Evolutionary conservation across 139 green algal species (phyloP), one percentile per base, ranked within the genome.

Genomic region (Chlamydomonas sp.): DNA sequence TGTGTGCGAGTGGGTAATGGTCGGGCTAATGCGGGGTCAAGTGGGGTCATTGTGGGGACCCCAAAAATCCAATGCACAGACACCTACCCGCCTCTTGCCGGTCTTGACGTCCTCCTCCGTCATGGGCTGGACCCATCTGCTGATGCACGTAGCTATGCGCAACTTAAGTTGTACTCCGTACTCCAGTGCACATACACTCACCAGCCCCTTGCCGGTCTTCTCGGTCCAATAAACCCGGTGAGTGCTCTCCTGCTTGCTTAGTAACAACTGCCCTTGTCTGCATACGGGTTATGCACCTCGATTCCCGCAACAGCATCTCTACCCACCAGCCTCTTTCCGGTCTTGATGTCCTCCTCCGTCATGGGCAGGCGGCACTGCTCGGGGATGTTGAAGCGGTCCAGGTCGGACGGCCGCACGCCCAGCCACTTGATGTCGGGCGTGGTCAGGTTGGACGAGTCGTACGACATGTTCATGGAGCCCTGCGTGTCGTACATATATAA

Each of bases 391-490:
- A 98, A 99, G 68, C 95, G 89, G 89, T 98, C 95, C 77, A 98
- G 90, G 90, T 98, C 96, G 5, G 93, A 97, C 58, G 97, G 97
- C 18, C 96, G 92, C 86, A 99, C 97, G 4, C 97, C 97, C 78
- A 99, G 94, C 97, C 97, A 99, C 89, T 97, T 96, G 90, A 97
- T 97, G 92, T 97, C 94, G 5, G 97, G 96, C 4, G 97, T 99
- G 62, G 97, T 99, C n/a, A 99, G 94, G 92, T 98, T 99, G 89
- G 88, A 93, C 80, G 88, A 95, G 87, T 95, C 90, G 77, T 93
- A 95, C n/a, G 89, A 92, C 92, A 95, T 95, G 87, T 93, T 93
- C 87, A 93, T 93, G 77, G 67, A 87, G 81, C 90, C 90, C 91
- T 92, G 80, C 3, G 57, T n/a, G 15, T 31, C 57, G 76, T 57